Conservation (phyloP, 768 basidiomycete species). For the Pleurotus pulmonarius region DNA sequence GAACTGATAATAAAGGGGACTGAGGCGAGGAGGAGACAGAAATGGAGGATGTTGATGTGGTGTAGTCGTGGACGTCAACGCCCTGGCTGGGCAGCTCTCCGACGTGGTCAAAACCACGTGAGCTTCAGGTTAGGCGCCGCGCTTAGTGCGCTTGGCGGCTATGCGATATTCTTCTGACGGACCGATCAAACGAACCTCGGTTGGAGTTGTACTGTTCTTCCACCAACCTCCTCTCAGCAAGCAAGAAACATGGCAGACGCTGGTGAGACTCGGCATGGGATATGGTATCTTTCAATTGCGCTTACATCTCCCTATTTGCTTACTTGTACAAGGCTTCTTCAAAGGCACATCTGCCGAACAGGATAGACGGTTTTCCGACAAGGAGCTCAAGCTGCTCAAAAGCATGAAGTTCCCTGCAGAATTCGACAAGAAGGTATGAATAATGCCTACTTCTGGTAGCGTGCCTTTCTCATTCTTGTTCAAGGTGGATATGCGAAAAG, state of each 20-base stretch:
- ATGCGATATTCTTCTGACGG: too few relatives aligned
- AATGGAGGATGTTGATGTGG: too few relatives aligned
- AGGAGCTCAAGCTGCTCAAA: slow-evolving; percentile 87
- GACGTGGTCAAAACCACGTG: too few relatives aligned
- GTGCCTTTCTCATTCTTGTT: background rate
- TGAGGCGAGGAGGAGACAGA: too few relatives aligned
- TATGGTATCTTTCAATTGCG: slow-evolving; percentile 20
- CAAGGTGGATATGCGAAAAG: slow-evolving; percentile 93
- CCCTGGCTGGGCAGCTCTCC: too few relatives aligned
- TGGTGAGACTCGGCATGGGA: slow-evolving; percentile 31
- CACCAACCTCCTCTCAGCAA: background rate
- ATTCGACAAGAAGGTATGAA: slow-evolving; percentile 78
- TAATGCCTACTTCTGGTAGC: background rate
- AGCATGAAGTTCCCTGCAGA: slow-evolving; percentile 86
- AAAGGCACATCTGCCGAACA: slow-evolving; percentile 90
- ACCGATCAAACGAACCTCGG: too few relatives aligned
- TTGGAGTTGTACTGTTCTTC: background rate
- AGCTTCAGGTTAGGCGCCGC: too few relatives aligned
- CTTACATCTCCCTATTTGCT: slow-evolving; percentile 20
- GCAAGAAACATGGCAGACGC: slow-evolving; percentile 52
- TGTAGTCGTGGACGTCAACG: too few relatives aligned
- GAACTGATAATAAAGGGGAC: too few relatives aligned
- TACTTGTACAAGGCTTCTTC: slow-evolving; percentile 63
- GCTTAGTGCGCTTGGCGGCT: too few relatives aligned
- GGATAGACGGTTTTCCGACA: slow-evolving; percentile 92